Evolutionary conservation across 2,329 filamentous ascomycete genomes (phyloP), one percentile per base, ranked within the genome.

Genomic region (Graphilbum sp.): DNA sequence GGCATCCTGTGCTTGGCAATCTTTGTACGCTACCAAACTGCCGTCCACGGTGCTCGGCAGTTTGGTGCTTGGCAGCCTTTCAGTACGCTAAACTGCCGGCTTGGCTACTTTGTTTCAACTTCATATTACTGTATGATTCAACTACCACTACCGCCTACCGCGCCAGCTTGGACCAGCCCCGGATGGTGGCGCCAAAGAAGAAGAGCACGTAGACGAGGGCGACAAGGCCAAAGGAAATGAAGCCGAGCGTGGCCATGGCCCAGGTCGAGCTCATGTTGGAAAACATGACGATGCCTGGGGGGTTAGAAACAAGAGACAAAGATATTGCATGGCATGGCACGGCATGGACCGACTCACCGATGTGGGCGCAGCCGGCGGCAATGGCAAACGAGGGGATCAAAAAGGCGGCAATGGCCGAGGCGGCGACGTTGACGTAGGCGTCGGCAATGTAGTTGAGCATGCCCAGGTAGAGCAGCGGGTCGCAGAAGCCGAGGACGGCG

Each of bases 391-490:
- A 41, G 9, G 39, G 39, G 15, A 41, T 41, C 19, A 41, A 25
- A 9, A 41, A 41, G 12, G 39, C 39, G 19, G 39, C 39, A 18
- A 41, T 34, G 31, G 39, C 39, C 8, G 39, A 41, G 19, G 39
- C 39, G 7, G 39, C 39, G 5, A 41, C 35, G n/a, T 37, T 35
- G 8, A 23, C 31, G 35, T 41, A 41, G 17, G 32, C 23, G 18
- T 41, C 39, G 32, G 39, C 19, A 25, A 41, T 41, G 32, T 41
- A 41, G 39, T 34, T 37, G 18, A 41, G 35, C 39, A 41, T 41
- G 35, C 31, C 32, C 9, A 41, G 32, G 23, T 41, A 41, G 18
- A 41, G 32, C 39, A 41, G 35, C 10, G 39, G 39, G 18, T 41
- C 39, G 27, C 35, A 37, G 35, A 41, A 41, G 35, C 39, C 39